A percentile compares a stretch with the other conserved stretches of the same genome.
These are phyloP conservation scores for Musa itinerans DNA, from an alignment of 176 grass and related monocot species.

Conservation along the genomic window DNA sequence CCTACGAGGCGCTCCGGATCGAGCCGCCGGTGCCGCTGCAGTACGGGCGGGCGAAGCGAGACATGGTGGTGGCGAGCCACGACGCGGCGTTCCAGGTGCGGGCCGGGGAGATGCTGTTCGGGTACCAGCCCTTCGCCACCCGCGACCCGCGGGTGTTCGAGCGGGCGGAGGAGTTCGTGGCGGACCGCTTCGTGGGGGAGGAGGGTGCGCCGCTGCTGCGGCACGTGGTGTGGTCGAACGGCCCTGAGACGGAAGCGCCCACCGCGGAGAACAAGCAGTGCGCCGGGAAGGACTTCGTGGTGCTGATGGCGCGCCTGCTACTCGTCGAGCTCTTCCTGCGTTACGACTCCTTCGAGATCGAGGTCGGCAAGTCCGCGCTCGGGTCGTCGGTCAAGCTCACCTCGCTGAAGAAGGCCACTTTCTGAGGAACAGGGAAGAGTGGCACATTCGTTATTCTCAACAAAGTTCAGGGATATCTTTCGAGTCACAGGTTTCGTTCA, in stretches of 20 bases:
- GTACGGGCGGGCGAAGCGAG: slow-evolving; percentile 12
- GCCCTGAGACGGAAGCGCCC: slow-evolving; percentile 12
- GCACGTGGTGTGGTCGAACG: slow-evolving; percentile 13
- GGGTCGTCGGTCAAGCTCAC: slow-evolving; percentile 9
- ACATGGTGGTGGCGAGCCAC: slow-evolving; percentile 11
- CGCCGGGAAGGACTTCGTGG: slow-evolving; percentile 17
- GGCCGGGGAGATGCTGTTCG: slow-evolving; percentile 15
- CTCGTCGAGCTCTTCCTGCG: slow-evolving; percentile 6
- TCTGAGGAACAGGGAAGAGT: background rate
- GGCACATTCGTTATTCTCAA: too few species aligned
- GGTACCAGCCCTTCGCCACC: slow-evolving; percentile 19
- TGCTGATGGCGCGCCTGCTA: slow-evolving; percentile 9
- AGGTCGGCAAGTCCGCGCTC: slow-evolving; percentile 3
- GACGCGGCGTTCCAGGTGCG: slow-evolving; percentile 17
- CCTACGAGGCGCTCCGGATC: slow-evolving; percentile 16
- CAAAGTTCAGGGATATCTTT: too few species aligned
- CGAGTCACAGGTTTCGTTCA: too few species aligned
- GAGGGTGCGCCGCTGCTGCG: background rate
- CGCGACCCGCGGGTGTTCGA: slow-evolving; percentile 15
- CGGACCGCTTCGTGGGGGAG: slow-evolving; percentile 8
- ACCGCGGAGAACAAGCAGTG: slow-evolving; percentile 21
- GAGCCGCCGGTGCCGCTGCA: slow-evolving; percentile 15
- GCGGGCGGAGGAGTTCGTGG: slow-evolving; percentile 8
- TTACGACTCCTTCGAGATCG: slow-evolving; percentile 13
- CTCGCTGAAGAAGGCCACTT: slow-evolving; percentile 4